Evolutionary conservation across 192 early-diverging fungal genomes (phyloP), one percentile per base, ranked within the genome.

Genomic region (Paraglomus occultum): DNA sequence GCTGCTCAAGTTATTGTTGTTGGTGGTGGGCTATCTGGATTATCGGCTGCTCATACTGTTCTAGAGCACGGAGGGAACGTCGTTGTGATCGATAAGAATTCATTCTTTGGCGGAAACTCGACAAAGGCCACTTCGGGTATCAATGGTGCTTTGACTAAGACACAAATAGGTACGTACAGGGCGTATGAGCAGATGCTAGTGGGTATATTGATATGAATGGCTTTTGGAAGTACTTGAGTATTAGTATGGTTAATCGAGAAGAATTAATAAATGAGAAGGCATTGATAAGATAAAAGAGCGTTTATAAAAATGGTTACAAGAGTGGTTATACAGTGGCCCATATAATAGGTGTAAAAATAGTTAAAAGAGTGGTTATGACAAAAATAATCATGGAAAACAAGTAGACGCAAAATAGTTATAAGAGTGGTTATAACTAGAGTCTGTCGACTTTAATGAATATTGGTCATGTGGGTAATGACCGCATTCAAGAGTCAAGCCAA

Each of bases 51-150:
- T 66, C 92, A 94, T 78, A 94, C 92, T 40, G 77, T 93, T 51
- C 73, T 92, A 52, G 92, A 94, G 76, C 86, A 91, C 51, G 93
- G 93, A 42, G 88, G 88, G 48, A 90, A 90, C 62, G 93, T 94
- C 43, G 74, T 93, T 49, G 76, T 95, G 43, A 74, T 94, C 40
- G 92, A 94, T 75, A 95, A 95, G 77, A 94, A 95, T 78, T 76
- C 88, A 70, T 94, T 93, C 82, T 85, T 95, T 68, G 93, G 93
- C 50, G 95, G 95, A 38, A 98, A 98, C 88, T 96, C 95, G 48
- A 95, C 95, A 71, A 98, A 98, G 83, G 96, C 96, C 22, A 96
- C 95, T 14, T 96, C 95, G 5, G 96, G 96, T 64, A 98, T 98
- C 79, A 98, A 96, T 83, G 95, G 95, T 49, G 95, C 91, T 46